Base-by-base conservation (phyloP, 495 filamentous ascomycete species). In the Staphylotrichum tortipilum region DNA sequence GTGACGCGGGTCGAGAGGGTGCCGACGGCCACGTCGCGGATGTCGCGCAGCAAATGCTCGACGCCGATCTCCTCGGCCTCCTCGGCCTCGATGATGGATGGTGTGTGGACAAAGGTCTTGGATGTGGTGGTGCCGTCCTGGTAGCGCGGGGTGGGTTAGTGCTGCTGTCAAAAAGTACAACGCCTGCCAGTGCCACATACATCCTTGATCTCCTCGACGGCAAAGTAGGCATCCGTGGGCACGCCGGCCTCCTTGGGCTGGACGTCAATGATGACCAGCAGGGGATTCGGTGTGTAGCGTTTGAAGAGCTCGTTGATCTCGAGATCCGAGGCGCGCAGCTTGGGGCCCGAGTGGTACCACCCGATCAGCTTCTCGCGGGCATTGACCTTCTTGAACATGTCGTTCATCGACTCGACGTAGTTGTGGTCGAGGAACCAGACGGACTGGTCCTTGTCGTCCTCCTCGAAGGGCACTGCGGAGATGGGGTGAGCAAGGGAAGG, bases 361-460 rank as follows among this genome's bases (percentile, higher is more conserved):
- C 92, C 92, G 74, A 98, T 90, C 63, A 98, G 78, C 82, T 98
- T 98, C 73, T 98, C 92, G 47, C 89, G 77, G 49, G 92, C 92
- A 76, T 98, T 98, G 75, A 98, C 89, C 72, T 97, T 97, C 79
- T 98, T 98, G 78, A 98, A 98, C 92, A 98, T 98, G 70, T 98
- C 92, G 77, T 90, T 92, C 92, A 98, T 98, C 55, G 84, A 87
- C 70, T 98, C 94, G 67, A 98, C 86, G 63, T 95, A 98, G 77
- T 98, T 97, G 79, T 98, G 92, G 59, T 98, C 92, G 46, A 98
- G 75, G 67, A 98, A 98, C 92, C 92, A 98, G 56, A 98, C 92
- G 18, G 90, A 92, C 7, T 92, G 91, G 67, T 97, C 91, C 67
- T 94, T 94, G 57, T 94, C 90, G 67, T 98, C 92, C 74, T 98